Percentiles rank a stretch among this genome's conserved stretches.
Evolutionary conservation across 1,139 yeast genomes (phyloP).

Genomic region (Suhomyces taliae): DNA sequence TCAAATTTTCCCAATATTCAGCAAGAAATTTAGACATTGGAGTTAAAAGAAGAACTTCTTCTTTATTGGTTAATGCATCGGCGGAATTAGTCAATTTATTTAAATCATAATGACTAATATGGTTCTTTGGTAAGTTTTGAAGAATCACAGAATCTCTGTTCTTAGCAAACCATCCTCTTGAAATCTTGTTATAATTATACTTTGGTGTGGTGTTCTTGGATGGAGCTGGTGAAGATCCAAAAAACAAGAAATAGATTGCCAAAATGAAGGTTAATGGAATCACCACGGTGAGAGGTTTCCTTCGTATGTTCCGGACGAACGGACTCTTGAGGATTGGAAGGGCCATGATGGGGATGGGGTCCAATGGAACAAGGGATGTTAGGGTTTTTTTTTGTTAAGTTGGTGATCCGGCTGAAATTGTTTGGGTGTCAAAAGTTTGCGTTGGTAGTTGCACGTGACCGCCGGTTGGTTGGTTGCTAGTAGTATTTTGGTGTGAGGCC

Average conservation of each 20-base stretch:
- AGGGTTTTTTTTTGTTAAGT: neutral
- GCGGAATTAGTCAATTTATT: conserved; percentile 71
- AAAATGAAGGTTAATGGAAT: conserved; percentile 47
- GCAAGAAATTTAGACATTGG: conserved; percentile 87
- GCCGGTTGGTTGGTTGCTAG: neutral
- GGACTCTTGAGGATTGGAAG: conserved; percentile 26
- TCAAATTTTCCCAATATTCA: conserved; percentile 83
- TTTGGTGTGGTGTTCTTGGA: conserved; percentile 27
- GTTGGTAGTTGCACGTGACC: conserved; percentile 1
- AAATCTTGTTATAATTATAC: conserved; percentile 53
- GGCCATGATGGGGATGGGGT: conserved; percentile 1
- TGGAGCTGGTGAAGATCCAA: conserved; percentile 26
- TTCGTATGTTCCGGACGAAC: conserved; percentile 55
- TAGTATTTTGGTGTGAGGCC: too few species aligned
- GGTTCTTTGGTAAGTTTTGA: conserved; percentile 67
- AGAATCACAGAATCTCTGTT: conserved; percentile 52
- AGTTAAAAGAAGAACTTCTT: conserved; percentile 78
- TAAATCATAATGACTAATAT: conserved; percentile 81
- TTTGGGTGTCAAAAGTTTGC: conserved; percentile 5
- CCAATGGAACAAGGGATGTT: neutral
- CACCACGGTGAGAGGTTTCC: conserved; percentile 50
- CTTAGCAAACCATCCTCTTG: conserved; percentile 49
- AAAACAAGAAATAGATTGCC: conserved; percentile 43
- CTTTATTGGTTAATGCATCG: conserved; percentile 69
- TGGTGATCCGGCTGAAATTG: neutral